Evolutionary conservation across 345 rosid genomes (phyloP).

Genomic region (Gossypium australe): DNA sequence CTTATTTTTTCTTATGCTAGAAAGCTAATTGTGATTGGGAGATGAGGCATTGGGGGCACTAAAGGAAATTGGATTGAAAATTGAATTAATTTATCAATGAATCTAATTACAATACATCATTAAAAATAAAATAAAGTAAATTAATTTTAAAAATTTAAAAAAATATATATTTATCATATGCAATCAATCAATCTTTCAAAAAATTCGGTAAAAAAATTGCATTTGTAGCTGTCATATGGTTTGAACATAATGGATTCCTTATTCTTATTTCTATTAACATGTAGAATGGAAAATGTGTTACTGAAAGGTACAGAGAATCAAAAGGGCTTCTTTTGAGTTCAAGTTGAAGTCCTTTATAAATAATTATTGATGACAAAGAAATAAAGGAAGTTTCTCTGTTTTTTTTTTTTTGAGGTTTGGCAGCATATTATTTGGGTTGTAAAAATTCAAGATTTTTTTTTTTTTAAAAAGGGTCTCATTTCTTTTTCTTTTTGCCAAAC

Average conservation of each 20-base stretch:
- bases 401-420: not conserved
- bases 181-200: too few relatives aligned
- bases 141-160: too few relatives aligned
- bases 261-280: not conserved
- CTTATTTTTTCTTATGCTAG: not conserved
- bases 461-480: not conserved
- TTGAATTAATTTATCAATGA: too few relatives aligned
- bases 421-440: not conserved
- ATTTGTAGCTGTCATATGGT: not conserved
- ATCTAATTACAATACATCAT: too few relatives aligned
- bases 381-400: not conserved
- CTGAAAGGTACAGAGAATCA: not conserved
- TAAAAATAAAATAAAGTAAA: too few relatives aligned
- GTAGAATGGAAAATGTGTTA: not conserved
- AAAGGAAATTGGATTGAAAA: not conserved
- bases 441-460: not conserved
- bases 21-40: too few relatives aligned
- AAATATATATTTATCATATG: too few relatives aligned
- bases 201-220: too few relatives aligned
- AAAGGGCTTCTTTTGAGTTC: slow-evolving; percentile 1
- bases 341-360: not conserved
- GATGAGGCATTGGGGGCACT: not conserved
- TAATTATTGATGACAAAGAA: not conserved
- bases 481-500: not conserved
- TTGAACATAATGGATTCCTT: not conserved